Evolutionary conservation across 1,284 basidiomycete species (phyloP).

Genomic region (Fomitopsis pinicola): DNA sequence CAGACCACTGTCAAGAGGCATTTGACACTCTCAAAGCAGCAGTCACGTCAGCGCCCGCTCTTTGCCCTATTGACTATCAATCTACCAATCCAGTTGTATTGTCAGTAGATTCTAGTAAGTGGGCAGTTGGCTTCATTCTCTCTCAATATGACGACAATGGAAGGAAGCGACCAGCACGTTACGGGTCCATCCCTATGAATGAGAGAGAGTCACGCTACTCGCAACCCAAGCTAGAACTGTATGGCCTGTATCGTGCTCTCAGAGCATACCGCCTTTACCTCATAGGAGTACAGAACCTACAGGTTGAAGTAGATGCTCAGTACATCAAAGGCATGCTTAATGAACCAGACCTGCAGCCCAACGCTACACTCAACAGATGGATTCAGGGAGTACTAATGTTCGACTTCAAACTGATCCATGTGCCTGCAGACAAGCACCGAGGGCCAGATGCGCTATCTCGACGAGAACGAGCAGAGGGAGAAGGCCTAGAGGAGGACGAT

Average conservation of each 20-base stretch:
- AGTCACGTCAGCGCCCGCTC: slow-evolving; percentile 10
- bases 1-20: no score
- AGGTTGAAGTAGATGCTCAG: no score
- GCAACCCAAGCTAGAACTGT: slow-evolving; percentile 17
- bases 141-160: neutral
- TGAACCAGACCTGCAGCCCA: no score
- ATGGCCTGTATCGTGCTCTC: slow-evolving; percentile 32
- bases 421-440: no score
- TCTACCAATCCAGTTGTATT: no score
- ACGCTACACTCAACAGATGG: slow-evolving; percentile 34
- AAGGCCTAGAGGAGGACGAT: neutral
- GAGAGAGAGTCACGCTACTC: slow-evolving; percentile 33
- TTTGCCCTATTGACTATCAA: slow-evolving; percentile 27
- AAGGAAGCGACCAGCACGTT: neutral
- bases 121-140: neutral
- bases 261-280: slow-evolving; percentile 25
- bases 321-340: no score
- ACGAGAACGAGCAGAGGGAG: no score
- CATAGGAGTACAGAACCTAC: no score
- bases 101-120: neutral
- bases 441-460: no score
- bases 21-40: neutral
- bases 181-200: no score
- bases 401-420: slow-evolving; percentile 28
- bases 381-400: slow-evolving; percentile 33